Base-by-base conservation (phyloP, 805 yeast genomes). In the Yamadazyma takamatsuzukensis region DNA sequence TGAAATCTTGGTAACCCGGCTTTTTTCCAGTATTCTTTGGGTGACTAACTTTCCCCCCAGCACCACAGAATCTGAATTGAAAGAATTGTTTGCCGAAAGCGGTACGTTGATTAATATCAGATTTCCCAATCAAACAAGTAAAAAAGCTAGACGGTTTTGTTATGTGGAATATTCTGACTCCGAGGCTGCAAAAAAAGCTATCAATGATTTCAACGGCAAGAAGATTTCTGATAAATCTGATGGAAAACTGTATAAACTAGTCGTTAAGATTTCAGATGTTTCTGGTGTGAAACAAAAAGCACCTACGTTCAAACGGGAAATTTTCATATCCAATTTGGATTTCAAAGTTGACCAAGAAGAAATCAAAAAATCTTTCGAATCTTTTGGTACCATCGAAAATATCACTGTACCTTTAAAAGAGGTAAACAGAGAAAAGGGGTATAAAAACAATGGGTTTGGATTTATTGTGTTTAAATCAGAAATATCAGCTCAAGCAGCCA, bases 11-110 rank as follows among this genome's bases (percentile, higher is more conserved):
- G 82, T 85, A 0, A 51, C 50, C 3, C 54, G 71, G 21, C 54
- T 75, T 2, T 48, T 57, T 14, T 61, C 70, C 10, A 61, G 74
- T 22, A 80, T 87, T 0, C 37, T 85, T 1, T 86, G 86, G 81
- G 77, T 80, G 2, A 74, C 89, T 0, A 85, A 85, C 47, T 84
- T 73, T 45, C 88, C 94, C 0, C 80, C 85, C 2, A 47, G 58
- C 1, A 71, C 52, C 37, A 62, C 67, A 0, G 59, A 61, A 15
- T 54, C 51, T 0, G 58, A 66, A 4, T 31, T 86, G 0, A 44
- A 47, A 11, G 40, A 47, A 0, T 14, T 72, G 8, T 78, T 84
- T 47, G 35, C 49, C 0, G 27, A 53, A 2, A 48, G 46, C 25
- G 78, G 79, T 0, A 40, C 56, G 2, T 49, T 78, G 3, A 39